A percentile compares a stretch with the other conserved stretches of the same genome.
These are phyloP conservation scores for Camellia sinensis DNA, from an alignment of 148 eudicot species.

Conservation along the genomic window DNA sequence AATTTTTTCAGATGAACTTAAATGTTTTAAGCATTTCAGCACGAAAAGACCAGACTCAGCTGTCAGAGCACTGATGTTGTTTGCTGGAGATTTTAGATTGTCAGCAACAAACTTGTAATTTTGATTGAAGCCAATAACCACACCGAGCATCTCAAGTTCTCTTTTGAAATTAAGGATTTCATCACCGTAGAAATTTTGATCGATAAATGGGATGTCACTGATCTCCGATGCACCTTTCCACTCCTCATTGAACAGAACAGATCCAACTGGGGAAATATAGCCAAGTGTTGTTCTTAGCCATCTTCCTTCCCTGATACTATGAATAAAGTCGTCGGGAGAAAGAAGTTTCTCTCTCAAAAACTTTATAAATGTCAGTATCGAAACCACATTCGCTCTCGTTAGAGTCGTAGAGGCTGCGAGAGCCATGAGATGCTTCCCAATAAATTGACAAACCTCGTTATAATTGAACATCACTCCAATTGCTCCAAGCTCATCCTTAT, in stretches of 20 bases:
- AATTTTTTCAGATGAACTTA: conserved; percentile 23
- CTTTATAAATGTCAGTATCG: conserved; percentile 47
- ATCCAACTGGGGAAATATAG: conserved; percentile 34
- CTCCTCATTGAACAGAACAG: conserved; percentile 41
- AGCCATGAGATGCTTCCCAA: conserved; percentile 49
- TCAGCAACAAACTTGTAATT: conserved; percentile 39
- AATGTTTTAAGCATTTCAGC: conserved; percentile 34
- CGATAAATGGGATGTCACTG: conserved; percentile 51
- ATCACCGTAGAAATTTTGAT: conserved; percentile 40
- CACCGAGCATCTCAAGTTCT: conserved; percentile 56
- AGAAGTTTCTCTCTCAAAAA: conserved; percentile 37
- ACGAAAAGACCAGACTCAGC: conserved; percentile 37
- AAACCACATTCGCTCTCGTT: conserved; percentile 42
- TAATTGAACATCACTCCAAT: conserved; percentile 56
- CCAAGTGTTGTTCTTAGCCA: conserved; percentile 63
- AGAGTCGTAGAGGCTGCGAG: conserved; percentile 35
- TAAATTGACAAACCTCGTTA: conserved; percentile 44
- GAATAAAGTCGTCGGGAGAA: conserved; percentile 37
- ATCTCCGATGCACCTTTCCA: conserved; percentile 47
- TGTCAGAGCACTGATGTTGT: conserved; percentile 13
- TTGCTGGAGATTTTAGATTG: conserved; percentile 31
- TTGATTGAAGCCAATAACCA: conserved; percentile 29
- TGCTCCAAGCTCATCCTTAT: conserved; percentile 44
- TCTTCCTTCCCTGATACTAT: conserved; percentile 29
- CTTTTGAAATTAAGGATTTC: conserved; percentile 28